Percentiles rank a stretch among this genome's conserved stretches.
phyloP scores from a whole-genome alignment of 2,329 filamentous ascomycete genomes.

The Stagonosporopsis tanaceti region DNA sequence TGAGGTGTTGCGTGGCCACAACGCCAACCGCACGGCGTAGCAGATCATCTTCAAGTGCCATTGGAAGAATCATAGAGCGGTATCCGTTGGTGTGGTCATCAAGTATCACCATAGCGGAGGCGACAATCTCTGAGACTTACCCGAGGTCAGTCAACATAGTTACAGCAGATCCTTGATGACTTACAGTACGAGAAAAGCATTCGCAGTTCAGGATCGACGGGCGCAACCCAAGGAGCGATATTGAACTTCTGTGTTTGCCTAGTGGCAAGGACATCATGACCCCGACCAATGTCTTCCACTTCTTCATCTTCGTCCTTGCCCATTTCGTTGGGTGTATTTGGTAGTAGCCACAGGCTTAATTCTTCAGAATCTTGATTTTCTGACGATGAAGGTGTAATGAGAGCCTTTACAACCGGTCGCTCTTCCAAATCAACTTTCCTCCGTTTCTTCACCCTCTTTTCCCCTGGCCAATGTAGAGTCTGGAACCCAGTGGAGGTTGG shows the following conservation, averaged over 20 bases:
- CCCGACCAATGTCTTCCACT: slow-evolving; percentile 8
- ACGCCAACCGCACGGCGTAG: slow-evolving; percentile 51
- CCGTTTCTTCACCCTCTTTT: slow-evolving; percentile 3
- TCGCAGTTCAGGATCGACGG: slow-evolving; percentile 40
- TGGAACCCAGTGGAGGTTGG: slow-evolving; percentile 3
- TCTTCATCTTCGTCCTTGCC: not conserved
- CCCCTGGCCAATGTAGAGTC: slow-evolving; percentile 8
- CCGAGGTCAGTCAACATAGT: not conserved
- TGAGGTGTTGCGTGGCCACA: slow-evolving; percentile 52
- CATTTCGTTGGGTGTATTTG: too few species aligned
- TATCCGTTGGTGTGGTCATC: slow-evolving; percentile 51
- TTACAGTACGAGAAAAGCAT: slow-evolving; percentile 50
- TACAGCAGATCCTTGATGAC: not conserved
- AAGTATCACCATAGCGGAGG: slow-evolving; percentile 53
- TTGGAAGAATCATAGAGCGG: slow-evolving; percentile 50
- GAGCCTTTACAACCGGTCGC: not conserved
- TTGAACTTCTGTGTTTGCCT: slow-evolving; percentile 16
- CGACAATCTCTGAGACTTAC: slow-evolving; percentile 49
- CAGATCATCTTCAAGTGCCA: slow-evolving; percentile 50
- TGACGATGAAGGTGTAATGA: not conserved
- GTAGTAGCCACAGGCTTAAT: rapidly evolving
- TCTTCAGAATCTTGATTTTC: not conserved
- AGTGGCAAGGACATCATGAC: not conserved
- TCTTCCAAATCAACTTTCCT: not conserved
- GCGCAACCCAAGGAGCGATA: slow-evolving; percentile 32